These are phyloP conservation scores for Lophiostoma macrostomum DNA, from an alignment of 495 filamentous ascomycete species.

Conservation along the genomic window DNA sequence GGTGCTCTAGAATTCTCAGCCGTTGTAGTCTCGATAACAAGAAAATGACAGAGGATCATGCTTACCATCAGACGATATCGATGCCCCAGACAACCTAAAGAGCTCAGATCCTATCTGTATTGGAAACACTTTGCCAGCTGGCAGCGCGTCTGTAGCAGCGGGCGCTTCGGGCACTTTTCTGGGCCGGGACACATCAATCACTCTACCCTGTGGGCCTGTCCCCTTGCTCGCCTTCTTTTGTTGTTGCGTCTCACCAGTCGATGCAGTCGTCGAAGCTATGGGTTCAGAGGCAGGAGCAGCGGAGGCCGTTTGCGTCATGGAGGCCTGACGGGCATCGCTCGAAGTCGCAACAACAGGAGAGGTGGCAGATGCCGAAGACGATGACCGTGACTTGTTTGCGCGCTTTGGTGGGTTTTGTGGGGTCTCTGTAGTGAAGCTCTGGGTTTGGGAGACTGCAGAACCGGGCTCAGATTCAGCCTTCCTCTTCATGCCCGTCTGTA, in stretches of 20 bases:
- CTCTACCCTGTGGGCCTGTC: slow-evolving; percentile 23
- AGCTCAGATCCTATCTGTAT: slow-evolving; percentile 92
- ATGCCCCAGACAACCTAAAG: slow-evolving; percentile 91
- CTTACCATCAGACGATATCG: slow-evolving; percentile 92
- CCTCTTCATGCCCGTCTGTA: slow-evolving; percentile 37
- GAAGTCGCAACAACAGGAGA: slow-evolving; percentile 20
- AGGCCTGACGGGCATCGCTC: slow-evolving; percentile 7
- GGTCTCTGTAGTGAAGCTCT: slow-evolving; percentile 11
- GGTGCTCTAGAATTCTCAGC: slow-evolving; percentile 72
- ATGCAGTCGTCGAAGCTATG: background rate
- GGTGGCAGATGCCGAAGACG: slow-evolving; percentile 26
- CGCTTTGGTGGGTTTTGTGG: slow-evolving; percentile 28
- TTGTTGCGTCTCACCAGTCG: slow-evolving; percentile 9
- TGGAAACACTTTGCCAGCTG: slow-evolving; percentile 72
- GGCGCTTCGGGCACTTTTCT: slow-evolving; percentile 29
- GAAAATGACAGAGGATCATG: slow-evolving; percentile 33
- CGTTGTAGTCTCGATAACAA: slow-evolving; percentile 1
- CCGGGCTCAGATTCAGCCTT: slow-evolving; percentile 36
- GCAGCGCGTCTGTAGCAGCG: slow-evolving; percentile 37
- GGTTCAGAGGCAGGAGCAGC: slow-evolving; percentile 5
- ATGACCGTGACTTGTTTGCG: slow-evolving; percentile 27
- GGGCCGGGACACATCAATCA: slow-evolving; percentile 27
- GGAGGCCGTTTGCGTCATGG: slow-evolving; percentile 17
- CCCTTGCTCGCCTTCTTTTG: slow-evolving; percentile 29
- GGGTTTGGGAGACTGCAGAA: slow-evolving; percentile 26